Evolutionary conservation across 495 filamentous ascomycete species (phyloP), one percentile per base, ranked within the genome.

Genomic region (Daldinia concentrica): DNA sequence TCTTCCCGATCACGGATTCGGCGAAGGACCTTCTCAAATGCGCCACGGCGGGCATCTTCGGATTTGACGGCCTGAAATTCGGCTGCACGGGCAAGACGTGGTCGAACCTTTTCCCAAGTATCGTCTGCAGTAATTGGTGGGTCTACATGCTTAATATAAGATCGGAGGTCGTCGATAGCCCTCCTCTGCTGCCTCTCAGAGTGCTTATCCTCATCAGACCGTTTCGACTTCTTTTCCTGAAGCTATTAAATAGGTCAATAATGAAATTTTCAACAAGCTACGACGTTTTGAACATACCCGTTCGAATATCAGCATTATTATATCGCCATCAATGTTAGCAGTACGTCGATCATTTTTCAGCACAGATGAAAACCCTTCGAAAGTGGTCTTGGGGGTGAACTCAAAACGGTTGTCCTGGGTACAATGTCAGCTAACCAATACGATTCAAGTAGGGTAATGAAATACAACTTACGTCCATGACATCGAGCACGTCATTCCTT

Each of bases 11-110:
- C 95, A 73, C 90, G 91, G 5, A 97, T 81, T 58, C 95, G 93
- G 41, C 93, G 91, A 64, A 98, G 89, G 72, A 93, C 86, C 80
- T 98, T 99, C 30, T 98, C 96, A 76, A 97, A 98, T 11, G 93
- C 96, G 62, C 87, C 84, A 29, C 89, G 88, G 54, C 94, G 92
- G 37, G 91, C 83, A 30, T 97, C 93, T 24, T 98, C 95, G 9
- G 90, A 87, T 58, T 91, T 86, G 27, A 98, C 84, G 19, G 90
- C 91, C 64, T 90, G 87, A 80, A 91, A 99, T 76, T 98, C 95
- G 12, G 93, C 88, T 32, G 86, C 87, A 62, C 91, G 90, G 69
- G 93, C 90, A 27, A 99, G 84, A 32, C 92, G 88, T 36, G 90
- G 85, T 58, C 89, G 89, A 22, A 97, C 86, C 78, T 91, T 88